A percentile compares a stretch with the other conserved stretches of the same genome.
Conservation (phyloP, 192 early-diverging fungal genomes). For the Fimicolochytrium jonesii region DNA sequence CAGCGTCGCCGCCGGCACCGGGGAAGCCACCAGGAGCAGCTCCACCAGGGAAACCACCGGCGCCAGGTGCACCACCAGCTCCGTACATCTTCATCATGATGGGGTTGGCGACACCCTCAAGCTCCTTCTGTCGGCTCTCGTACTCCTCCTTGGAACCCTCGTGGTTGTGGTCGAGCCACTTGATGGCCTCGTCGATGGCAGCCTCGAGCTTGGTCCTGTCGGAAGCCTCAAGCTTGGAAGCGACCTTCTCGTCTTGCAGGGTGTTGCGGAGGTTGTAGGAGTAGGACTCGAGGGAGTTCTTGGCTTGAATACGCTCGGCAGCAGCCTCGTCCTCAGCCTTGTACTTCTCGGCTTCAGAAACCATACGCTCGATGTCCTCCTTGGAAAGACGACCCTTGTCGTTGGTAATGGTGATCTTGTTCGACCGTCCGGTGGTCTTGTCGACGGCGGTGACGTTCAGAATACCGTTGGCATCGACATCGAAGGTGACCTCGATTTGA, state of each 20-base stretch:
- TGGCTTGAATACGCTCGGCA: slow-evolving; percentile 71
- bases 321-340: slow-evolving; percentile 87
- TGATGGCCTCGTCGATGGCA: slow-evolving; percentile 76
- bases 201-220: slow-evolving; percentile 77
- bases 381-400: slow-evolving; percentile 84
- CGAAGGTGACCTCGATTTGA: slow-evolving; percentile 90
- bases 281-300: slow-evolving; percentile 86
- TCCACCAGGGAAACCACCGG: slow-evolving; percentile 45
- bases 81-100: slow-evolving; percentile 88
- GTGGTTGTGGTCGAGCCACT: slow-evolving; percentile 80
- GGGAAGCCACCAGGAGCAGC: slow-evolving; percentile 67
- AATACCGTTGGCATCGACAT: slow-evolving; percentile 90
- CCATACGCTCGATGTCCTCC: slow-evolving; percentile 92
- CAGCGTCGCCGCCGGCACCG: slow-evolving; percentile 36
- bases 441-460: slow-evolving; percentile 89
- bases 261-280: slow-evolving; percentile 88
- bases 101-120: slow-evolving; percentile 83
- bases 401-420: slow-evolving; percentile 94
- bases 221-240: slow-evolving; percentile 63
- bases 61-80: slow-evolving; percentile 58
- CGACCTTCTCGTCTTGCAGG: slow-evolving; percentile 68
- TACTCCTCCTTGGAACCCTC: slow-evolving; percentile 93
- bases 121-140: slow-evolving; percentile 80
- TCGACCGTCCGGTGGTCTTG: slow-evolving; percentile 85
- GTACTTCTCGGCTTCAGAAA: slow-evolving; percentile 86